These are phyloP conservation scores for Tilletia walkeri DNA, from an alignment of 1,284 basidiomycete genomes.

Conservation along the genomic window DNA sequence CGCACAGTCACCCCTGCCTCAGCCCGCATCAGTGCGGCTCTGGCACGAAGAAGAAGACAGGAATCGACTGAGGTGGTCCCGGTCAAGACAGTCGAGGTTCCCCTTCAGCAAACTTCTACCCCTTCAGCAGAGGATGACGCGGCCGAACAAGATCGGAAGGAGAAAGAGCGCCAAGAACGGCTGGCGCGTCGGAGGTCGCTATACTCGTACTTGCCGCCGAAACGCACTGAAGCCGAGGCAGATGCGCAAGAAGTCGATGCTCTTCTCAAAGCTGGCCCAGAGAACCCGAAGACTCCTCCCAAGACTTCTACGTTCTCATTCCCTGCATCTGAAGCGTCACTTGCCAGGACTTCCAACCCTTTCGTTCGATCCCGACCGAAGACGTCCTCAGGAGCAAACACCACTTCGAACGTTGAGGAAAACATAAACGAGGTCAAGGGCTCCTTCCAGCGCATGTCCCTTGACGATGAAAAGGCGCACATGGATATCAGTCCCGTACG, in stretches of 20 bases:
- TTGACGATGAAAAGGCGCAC: neutral
- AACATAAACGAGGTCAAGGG: slow-evolving; percentile 1
- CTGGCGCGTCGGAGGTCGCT: slow-evolving; percentile 34
- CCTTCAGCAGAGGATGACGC: neutral
- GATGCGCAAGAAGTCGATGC: slow-evolving; percentile 18
- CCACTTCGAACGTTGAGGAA: neutral
- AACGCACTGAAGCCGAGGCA: slow-evolving; percentile 25
- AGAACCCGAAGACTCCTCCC: neutral
- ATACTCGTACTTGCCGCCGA: slow-evolving; percentile 33
- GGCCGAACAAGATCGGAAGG: neutral
- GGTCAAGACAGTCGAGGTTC: neutral
- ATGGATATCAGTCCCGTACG: neutral
- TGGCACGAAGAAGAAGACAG: neutral
- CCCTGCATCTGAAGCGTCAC: neutral
- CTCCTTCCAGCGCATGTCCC: slow-evolving; percentile 11
- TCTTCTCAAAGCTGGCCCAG: neutral
- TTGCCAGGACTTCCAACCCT: neutral
- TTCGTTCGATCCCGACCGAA: slow-evolving; percentile 7
- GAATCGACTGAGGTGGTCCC: neutral
- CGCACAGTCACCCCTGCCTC: neutral
- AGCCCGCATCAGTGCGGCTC: neutral
- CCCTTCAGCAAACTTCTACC: neutral
- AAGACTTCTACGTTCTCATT: neutral
- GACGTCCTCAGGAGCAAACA: neutral
- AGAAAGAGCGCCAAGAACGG: slow-evolving; percentile 9